Base-by-base conservation (phyloP, 192 early-diverging fungal genomes). In the Entophlyctis luteolus region DNA sequence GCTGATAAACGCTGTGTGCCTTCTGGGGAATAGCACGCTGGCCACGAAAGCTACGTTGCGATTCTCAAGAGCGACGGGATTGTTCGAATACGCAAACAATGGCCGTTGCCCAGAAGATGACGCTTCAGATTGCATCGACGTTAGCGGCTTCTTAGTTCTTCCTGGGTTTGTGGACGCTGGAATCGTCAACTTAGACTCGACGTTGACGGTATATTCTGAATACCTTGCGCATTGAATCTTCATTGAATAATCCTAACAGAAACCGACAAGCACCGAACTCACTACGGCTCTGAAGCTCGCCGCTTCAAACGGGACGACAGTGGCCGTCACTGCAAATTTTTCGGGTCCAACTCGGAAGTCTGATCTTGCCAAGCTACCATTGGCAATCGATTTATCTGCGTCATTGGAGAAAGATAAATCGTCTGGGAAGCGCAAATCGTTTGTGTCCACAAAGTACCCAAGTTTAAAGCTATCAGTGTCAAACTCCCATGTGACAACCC, bases 151-250 rank as follows among this genome's bases (percentile, higher is more conserved):
- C 59, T 35, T 79, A 16, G n/a, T 65, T 8, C 62, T 79, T 3
- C 78, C 78, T 28, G 75, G 67, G 3, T 65, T 79, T 27, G 67
- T 79, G 3, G 73, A 79, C 68, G 70, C 66, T 27, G 76, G 65
- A 14, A 66, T 76, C 37, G 46, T 68, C 14, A 42, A 42, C 34
- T 16, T 14, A 16, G 22, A 31, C 73, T 36, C 23, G 25, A 34
- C 39, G 8, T n/a, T 42, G 10, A 42, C 8, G n/a, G 39, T 42
- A 12, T 42, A n/a, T n/a, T 42, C n/a, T n/a, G n/a, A 42, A 42
- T 12, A 42, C 39, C n/a, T 42, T n/a, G 39, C 39, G 39, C 8
- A 12, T n/a, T n/a, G n/a, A 42, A 42, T 42, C 39, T 42, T 42
- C n/a, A n/a, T n/a, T n/a, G n/a, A 45, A 45, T 45, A 45, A 20